These are phyloP conservation scores for Rhizopogon vesiculosus DNA, from an alignment of 768 basidiomycete genomes.

Conservation along the genomic window DNA sequence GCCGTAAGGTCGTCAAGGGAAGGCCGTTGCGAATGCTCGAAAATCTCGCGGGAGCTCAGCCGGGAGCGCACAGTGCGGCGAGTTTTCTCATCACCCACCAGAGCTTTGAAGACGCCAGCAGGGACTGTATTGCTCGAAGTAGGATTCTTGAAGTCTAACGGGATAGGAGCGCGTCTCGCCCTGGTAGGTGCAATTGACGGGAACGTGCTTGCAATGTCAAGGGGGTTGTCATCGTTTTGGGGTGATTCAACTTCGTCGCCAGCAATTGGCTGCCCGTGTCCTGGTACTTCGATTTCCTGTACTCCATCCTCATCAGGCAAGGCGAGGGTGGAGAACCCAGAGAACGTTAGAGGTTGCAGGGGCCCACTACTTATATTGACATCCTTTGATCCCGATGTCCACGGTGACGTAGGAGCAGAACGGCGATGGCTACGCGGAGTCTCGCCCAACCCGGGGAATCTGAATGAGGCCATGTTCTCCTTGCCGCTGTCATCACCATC, in stretches of 20 bases:
- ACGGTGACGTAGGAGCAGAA: conserved; percentile 37
- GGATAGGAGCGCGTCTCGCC: conserved; percentile 69
- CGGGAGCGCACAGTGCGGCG: conserved; percentile 72
- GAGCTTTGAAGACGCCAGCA: conserved; percentile 81
- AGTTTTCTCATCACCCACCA: conserved; percentile 64
- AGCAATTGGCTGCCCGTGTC: conserved; percentile 6
- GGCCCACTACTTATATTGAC: conserved; percentile 16
- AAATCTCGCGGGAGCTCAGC: conserved; percentile 68
- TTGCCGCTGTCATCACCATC: conserved; percentile 45
- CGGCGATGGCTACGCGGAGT: conserved; percentile 48
- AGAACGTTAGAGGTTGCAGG: conserved; percentile 54
- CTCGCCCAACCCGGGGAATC: conserved; percentile 57
- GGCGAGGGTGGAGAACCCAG: conserved; percentile 48
- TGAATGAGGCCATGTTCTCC: conserved; percentile 70
- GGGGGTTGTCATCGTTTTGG: conserved; percentile 10
- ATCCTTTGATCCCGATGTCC: conserved; percentile 23
- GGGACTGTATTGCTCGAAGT: conserved; percentile 71
- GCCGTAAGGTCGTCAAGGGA: conserved; percentile 77
- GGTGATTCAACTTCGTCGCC: conserved; percentile 6
- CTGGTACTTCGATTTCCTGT: conserved; percentile 5
- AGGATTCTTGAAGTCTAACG: conserved; percentile 70
- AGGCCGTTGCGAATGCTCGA: conserved; percentile 60
- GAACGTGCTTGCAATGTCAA: conserved; percentile 5
- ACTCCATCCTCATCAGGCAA: conserved; percentile 16
- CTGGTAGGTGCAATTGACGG: conserved; percentile 19